Base-by-base conservation (phyloP, 139 green algal genomes). In the Chlorella vulgaris region DNA sequence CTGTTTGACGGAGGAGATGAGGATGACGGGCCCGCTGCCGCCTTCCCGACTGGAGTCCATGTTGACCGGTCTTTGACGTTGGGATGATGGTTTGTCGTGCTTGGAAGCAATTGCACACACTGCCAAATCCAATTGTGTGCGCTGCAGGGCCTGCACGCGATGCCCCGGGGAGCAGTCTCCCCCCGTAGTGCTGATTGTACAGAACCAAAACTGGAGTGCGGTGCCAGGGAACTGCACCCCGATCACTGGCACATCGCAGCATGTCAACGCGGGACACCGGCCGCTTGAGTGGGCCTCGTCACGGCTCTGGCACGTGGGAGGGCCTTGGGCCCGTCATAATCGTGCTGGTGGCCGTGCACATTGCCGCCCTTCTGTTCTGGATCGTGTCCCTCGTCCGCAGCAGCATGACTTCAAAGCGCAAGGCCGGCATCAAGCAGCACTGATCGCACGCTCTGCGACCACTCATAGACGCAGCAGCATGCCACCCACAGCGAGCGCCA, bases 1-100 rank as follows among this genome's bases (percentile, higher is more conserved):
- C 13, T 80, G 83, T 51, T 94, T 95, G 67, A 80, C 86, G 31
- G 67, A 81, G 62, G 84, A 91, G 58, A 94, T 90, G 10, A 85
- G 51, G 40, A 87, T 66, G 36, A 76, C 18, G 21, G 77, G 74
- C 7, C 71, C 71, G 55, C 55, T 65, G 55, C 55, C 55, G 55
- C 55, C 18, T 15, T 65, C 5, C 22, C 21, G 55, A 31, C 55
- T 31, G 5, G 5, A n/a, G 5, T 55, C 13, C 47, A 55, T 24
- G 47, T n/a, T n/a, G n/a, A n/a, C n/a, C n/a, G n/a, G n/a, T n/a
- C n/a, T n/a, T 15, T 29, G 0, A 29, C 29, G 29, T 22, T 68
- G 26, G 38, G 38, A 38, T 40, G 29, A 68, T 33, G 6, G 1
- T 31, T 13, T 28, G 7, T n/a, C n/a, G n/a, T n/a, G n/a, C n/a